Evolutionary conservation across 116 monocot genomes (phyloP).

Genomic region (Papilionanthe hybrid): DNA sequence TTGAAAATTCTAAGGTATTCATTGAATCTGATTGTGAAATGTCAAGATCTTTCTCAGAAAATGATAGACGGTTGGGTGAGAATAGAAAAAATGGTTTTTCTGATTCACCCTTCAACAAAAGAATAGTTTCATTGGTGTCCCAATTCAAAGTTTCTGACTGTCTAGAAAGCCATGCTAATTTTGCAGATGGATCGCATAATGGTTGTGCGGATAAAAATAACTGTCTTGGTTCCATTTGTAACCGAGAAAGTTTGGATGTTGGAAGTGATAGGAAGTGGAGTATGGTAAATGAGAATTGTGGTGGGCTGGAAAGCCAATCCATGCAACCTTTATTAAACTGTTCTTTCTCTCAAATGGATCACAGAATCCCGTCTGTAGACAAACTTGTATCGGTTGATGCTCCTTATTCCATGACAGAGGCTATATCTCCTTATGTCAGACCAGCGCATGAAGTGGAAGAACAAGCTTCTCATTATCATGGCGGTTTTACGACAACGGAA

Average conservation of each 20-base stretch:
- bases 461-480: background rate
- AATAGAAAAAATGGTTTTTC: background rate
- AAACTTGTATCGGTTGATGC: background rate
- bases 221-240: background rate
- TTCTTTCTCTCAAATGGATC: background rate
- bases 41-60: background rate
- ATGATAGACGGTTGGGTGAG: background rate
- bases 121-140: background rate
- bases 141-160: background rate
- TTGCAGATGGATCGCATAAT: background rate
- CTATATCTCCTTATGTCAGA: conserved; percentile 2
- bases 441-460: background rate
- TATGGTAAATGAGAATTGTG: background rate
- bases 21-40: background rate
- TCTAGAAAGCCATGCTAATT: background rate
- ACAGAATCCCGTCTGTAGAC: background rate
- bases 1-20: background rate
- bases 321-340: background rate
- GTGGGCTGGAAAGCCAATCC: background rate
- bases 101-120: background rate
- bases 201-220: background rate
- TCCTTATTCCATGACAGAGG: conserved; percentile 2
- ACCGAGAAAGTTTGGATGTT: background rate
- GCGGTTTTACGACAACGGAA: background rate
- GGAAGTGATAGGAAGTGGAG: background rate